Base-by-base conservation (phyloP, 352 stramenopile genomes). In the Globisporangium emineosum region DNA sequence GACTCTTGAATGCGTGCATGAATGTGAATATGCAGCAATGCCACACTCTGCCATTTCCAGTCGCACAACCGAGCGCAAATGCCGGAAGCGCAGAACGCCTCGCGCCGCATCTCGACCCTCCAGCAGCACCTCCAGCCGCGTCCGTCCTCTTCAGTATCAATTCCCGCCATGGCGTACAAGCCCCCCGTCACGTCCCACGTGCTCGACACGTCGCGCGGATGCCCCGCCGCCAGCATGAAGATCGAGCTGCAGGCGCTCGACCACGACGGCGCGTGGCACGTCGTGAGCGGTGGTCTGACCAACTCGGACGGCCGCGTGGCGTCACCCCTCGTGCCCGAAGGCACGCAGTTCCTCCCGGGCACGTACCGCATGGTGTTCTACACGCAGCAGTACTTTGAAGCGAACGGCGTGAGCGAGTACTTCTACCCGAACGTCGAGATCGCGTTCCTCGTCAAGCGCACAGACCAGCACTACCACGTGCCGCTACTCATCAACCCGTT, bases 401-500 rank as follows among this genome's bases (percentile, higher is more conserved):
- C 71, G n/a, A 76, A 68, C 17, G 82, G 78, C 9, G 68, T 88
- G 55, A 65, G 56, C 53, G 81, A 93, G 58, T 94, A 78, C 65
- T 96, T 97, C 68, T 97, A 96, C 73, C 88, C 89, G 23, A 71
- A 91, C 65, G 89, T 96, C 53, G 74, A 74, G 27, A 89, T 97
- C 67, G 69, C 74, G 23, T 97, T 97, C 62, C 32, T 86, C 19
- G 78, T 97, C 43, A 82, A 84, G 43, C 73, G 93, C 62, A 73
- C 75, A 10, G 73, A 68, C 3, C 75, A 92, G 67, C 90, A 97
- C 66, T 97, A 91, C 68, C 90, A 97, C 68, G 86, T 97, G 57
- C 90, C 90, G 55, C 75, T 97, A 58, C 83, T 97, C 23, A 79
- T 97, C 66, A 96, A 89, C 61, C 90, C 90, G 12, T 97, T 94